These are phyloP conservation scores for Tuber brumale DNA, from an alignment of 495 filamentous ascomycete genomes.

Conservation along the genomic window DNA sequence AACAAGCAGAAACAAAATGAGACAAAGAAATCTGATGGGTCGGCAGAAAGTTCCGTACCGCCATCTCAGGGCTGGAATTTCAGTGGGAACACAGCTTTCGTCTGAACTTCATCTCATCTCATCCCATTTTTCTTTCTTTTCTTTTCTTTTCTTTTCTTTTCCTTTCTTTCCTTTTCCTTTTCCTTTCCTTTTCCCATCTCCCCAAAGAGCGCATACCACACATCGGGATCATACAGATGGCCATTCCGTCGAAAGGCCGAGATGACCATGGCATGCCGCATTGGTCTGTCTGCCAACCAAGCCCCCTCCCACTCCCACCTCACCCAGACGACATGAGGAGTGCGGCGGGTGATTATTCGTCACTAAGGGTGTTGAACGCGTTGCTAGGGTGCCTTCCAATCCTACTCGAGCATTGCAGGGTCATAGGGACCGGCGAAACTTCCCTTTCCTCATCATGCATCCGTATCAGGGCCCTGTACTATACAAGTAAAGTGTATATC, in stretches of 20 bases:
- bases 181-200: not conserved
- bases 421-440: not conserved
- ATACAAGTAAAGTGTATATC: not conserved
- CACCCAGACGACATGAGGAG: not conserved
- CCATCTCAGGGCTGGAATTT: not conserved
- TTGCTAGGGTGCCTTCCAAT: not conserved
- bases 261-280: not conserved
- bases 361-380: not conserved
- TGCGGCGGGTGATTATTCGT: not conserved
- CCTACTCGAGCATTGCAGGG: not conserved
- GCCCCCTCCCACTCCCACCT: not conserved
- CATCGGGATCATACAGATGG: constrained; percentile 4
- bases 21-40: not conserved
- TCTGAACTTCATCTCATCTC: constrained; percentile 4
- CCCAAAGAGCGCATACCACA: not conserved
- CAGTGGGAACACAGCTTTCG: not conserved
- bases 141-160: constrained; percentile 7
- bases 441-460: not conserved
- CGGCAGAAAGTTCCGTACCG: not conserved
- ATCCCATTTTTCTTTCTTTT: not conserved
- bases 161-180: too few species aligned
- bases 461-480: not conserved
- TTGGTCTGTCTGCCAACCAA: not conserved
- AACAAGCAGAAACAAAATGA: not conserved
- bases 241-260: not conserved